Percentiles rank a stretch among this genome's conserved stretches.
These are phyloP conservation scores for Phaseolus lunatus DNA, from an alignment of 306 rosid genomes.

Conservation along the genomic window DNA sequence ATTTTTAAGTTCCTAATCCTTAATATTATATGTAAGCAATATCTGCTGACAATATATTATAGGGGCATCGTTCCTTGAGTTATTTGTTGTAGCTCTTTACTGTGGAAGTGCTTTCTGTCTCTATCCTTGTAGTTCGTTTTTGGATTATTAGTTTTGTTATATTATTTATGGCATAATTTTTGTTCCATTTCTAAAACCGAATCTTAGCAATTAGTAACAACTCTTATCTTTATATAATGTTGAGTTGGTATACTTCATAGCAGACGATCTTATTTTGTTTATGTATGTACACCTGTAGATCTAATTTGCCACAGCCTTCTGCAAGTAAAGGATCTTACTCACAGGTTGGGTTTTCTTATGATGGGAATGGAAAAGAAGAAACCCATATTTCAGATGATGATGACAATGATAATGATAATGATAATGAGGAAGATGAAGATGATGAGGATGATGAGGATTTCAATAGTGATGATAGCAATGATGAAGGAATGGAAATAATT, in stretches of 20 bases:
- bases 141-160: background rate
- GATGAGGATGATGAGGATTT: constrained; percentile 87
- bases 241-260: constrained; percentile 19
- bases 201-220: background rate
- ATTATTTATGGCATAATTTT: constrained; percentile 2
- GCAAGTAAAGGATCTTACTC: constrained; percentile 87
- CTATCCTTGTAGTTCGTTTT: background rate
- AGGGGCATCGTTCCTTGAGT: background rate
- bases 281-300: constrained; percentile 56
- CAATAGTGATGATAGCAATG: constrained; percentile 93
- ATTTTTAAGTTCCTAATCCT: background rate
- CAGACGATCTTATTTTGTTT: constrained; percentile 40
- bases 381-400: constrained; percentile 74
- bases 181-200: constrained; percentile 1
- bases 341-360: constrained; percentile 94
- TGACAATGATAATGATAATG: constrained; percentile 61
- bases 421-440: constrained; percentile 80
- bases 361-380: constrained; percentile 88
- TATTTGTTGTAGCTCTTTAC: background rate
- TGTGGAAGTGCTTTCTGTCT: background rate
- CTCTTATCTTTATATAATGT: constrained; percentile 6
- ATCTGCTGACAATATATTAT: background rate
- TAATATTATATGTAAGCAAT: constrained; percentile 5
- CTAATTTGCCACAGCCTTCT: constrained; percentile 76
- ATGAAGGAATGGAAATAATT: constrained; percentile 96